Evolutionary conservation across 116 monocot genomes (phyloP).

Genomic region (Posidonia oceanica): DNA sequence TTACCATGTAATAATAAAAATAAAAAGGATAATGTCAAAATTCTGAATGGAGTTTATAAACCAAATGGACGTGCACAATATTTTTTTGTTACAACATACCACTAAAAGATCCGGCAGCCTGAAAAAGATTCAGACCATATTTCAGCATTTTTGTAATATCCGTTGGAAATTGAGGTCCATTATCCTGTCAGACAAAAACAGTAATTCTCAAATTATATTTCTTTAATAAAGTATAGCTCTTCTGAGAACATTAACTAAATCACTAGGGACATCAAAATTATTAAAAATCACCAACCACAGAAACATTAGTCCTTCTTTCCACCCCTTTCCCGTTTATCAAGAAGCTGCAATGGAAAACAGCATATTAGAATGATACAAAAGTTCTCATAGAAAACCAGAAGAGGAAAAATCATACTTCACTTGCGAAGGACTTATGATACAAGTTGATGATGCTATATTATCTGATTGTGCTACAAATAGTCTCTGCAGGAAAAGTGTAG

Average conservation of each 20-base stretch:
- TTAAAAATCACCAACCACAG: conserved; percentile 30
- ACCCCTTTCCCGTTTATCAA: conserved; percentile 83
- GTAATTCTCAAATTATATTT: conserved; percentile 5
- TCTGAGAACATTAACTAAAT: not conserved
- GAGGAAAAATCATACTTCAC: conserved; percentile 43
- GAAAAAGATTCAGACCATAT: conserved; percentile 79
- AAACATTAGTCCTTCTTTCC: conserved; percentile 55
- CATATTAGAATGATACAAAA: not conserved
- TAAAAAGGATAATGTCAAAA: not conserved
- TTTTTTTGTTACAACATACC: conserved; percentile 22
- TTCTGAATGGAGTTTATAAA: not conserved
- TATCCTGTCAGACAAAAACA: conserved; percentile 29
- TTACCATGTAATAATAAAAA: not conserved
- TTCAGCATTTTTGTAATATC: conserved; percentile 86
- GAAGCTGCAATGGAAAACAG: conserved; percentile 38
- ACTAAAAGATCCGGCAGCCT: conserved; percentile 72
- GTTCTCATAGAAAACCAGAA: not conserved
- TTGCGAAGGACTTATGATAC: conserved; percentile 58
- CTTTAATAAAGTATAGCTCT: not conserved
- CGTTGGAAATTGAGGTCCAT: conserved; percentile 82
- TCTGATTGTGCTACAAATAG: conserved; percentile 61
- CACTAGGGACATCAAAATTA: not conserved
- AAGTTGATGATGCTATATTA: conserved; percentile 63
- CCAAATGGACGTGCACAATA: not conserved
- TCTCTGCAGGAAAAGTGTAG: conserved; percentile 28